Evolutionary conservation across 2,329 filamentous ascomycete species (phyloP).

Genomic region (Cladosporium sp.): DNA sequence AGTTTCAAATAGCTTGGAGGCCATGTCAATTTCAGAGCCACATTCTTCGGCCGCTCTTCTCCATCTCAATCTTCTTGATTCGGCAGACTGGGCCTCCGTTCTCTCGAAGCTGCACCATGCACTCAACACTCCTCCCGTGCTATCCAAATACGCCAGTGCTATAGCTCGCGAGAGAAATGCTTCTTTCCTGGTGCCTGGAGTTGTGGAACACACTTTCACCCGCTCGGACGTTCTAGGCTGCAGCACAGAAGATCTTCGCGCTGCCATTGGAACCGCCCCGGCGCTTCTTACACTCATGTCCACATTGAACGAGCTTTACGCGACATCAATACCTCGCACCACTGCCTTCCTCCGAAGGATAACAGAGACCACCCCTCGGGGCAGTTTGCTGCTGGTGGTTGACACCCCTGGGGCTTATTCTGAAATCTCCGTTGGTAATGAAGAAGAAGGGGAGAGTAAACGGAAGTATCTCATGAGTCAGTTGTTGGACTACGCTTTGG

Average conservation of each 20-base stretch:
- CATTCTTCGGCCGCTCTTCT: background rate
- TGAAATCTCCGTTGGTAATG: slow-evolving; percentile 57
- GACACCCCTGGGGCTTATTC: slow-evolving; percentile 95
- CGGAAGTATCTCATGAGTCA: slow-evolving; percentile 90
- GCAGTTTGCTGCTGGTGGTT: slow-evolving; percentile 73
- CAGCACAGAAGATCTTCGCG: slow-evolving; percentile 29
- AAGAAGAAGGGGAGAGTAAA: slow-evolving; percentile 32
- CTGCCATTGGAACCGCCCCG: slow-evolving; percentile 18
- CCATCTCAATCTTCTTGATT: background rate
- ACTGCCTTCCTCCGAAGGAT: slow-evolving; percentile 70
- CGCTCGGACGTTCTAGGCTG: slow-evolving; percentile 49
- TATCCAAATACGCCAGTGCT: slow-evolving; percentile 46
- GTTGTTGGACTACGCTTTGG: slow-evolving; percentile 77
- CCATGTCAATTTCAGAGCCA: background rate
- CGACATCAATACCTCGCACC: slow-evolving; percentile 66
- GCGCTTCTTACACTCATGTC: slow-evolving; percentile 77
- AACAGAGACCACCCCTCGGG: slow-evolving; percentile 52
- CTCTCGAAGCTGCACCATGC: slow-evolving; percentile 53
- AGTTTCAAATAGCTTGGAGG: slow-evolving; percentile 36
- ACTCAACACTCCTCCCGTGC: slow-evolving; percentile 48
- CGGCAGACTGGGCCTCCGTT: slow-evolving; percentile 67
- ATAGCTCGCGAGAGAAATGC: slow-evolving; percentile 39
- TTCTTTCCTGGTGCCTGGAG: slow-evolving; percentile 30
- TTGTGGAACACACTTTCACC: slow-evolving; percentile 39
- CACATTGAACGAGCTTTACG: slow-evolving; percentile 93